phyloP scores from a whole-genome alignment of 2,329 filamentous ascomycete genomes.

The Exophiala mesophila region DNA sequence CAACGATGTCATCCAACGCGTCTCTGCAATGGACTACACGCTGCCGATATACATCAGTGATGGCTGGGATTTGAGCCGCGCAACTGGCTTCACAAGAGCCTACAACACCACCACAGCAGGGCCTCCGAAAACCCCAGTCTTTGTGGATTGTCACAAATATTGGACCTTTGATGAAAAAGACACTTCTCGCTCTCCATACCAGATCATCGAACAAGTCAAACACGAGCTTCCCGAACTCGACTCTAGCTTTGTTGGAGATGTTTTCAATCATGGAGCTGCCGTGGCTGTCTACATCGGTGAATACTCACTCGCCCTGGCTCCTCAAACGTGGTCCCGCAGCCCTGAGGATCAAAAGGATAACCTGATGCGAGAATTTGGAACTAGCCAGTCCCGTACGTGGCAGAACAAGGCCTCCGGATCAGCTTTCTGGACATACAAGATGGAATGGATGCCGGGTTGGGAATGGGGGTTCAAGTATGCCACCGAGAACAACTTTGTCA shows the following conservation, averaged over 20 bases:
- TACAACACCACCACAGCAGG: slow-evolving; percentile 34
- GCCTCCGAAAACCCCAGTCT: slow-evolving; percentile 42
- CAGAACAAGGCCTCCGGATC: slow-evolving; percentile 48
- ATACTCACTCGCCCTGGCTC: slow-evolving; percentile 54
- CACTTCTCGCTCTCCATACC: slow-evolving; percentile 46
- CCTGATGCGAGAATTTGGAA: slow-evolving; percentile 39
- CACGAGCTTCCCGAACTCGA: slow-evolving; percentile 44
- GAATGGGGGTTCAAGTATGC: slow-evolving; percentile 57
- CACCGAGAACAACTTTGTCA: slow-evolving; percentile 42
- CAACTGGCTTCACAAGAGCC: slow-evolving; percentile 42
- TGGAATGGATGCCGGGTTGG: slow-evolving; percentile 58
- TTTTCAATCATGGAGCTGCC: slow-evolving; percentile 46
- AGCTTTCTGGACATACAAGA: slow-evolving; percentile 59
- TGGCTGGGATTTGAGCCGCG: slow-evolving; percentile 49
- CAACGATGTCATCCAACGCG: slow-evolving; percentile 44
- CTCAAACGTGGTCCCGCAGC: slow-evolving; percentile 48
- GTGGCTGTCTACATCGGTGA: slow-evolving; percentile 53
- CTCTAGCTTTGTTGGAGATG: slow-evolving; percentile 35
- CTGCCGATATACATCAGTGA: slow-evolving; percentile 57
- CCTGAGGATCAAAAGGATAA: slow-evolving; percentile 35
- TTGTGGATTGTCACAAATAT: slow-evolving; percentile 57
- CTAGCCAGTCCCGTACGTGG: slow-evolving; percentile 45
- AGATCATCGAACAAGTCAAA: slow-evolving; percentile 46
- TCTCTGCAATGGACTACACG: slow-evolving; percentile 44
- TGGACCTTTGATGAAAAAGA: slow-evolving; percentile 54